Evolutionary conservation across 768 basidiomycete genomes (phyloP), one percentile per base, ranked within the genome.

Genomic region (Coprinellus micaceus): DNA sequence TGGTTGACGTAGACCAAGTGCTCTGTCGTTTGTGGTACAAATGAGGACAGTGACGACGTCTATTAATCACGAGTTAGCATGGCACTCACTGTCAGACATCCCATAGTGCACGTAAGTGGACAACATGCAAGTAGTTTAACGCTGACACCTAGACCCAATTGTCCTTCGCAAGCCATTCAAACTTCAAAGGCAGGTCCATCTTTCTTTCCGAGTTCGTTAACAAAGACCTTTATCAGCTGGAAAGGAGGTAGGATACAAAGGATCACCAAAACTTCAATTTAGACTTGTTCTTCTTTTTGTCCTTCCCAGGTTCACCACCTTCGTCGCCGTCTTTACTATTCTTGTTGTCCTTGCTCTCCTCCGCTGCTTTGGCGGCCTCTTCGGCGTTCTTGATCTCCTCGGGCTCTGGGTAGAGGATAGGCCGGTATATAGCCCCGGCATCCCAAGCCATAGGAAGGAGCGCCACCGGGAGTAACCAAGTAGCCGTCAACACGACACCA

Each of bases 401-500:
- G 21, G 67, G 60, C 25, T 56, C 62, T 10, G 64, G 64, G 17
- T 62, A 61, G 26, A 67, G 61, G 22, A 57, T 49, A 24, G 75
- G 74, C 4, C 74, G 70, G 39, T 70, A 69, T 44, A 75, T 74
- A 54, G 70, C 67, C 5, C 74, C 76, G n/a, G 73, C 76, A 47
- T 89, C 82, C 88, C 89, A 89, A 2, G 86, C 76, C 60, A 86
- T 82, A 4, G 91, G 89, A 29, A 93, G 77, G 52, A 92, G 72
- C 4, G 87, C 82, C 26, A 91, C 80, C 17, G 90, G 88, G 19
- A 91, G 71, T 43, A 92, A 68, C 91, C 91, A 93, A 13, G 90
- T 89, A 29, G 91, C 91, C 9, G 85, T 88, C 58, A 93, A 69
- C 46, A 88, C 83, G n/a, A 92, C 86, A 1, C 91, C 91, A 59